Conservation (phyloP, 768 basidiomycete species). For the Kwoniella sp. region DNA sequence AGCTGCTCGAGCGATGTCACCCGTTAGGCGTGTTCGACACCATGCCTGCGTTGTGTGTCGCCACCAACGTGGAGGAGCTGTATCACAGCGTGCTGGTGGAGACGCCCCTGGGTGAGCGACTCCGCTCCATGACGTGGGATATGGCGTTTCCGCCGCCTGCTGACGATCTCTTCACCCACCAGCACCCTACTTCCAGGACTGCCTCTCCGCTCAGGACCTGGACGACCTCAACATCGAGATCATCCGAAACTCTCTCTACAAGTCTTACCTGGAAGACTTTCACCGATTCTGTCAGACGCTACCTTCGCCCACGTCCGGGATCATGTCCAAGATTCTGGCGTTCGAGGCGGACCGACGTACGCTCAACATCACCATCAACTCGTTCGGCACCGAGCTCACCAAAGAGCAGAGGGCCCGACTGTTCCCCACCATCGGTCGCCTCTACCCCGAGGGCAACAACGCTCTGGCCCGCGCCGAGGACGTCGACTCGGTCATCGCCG, state of each 20-base stretch:
- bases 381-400: constrained; percentile 87
- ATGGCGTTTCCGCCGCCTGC: not conserved
- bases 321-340: constrained; percentile 84
- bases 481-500: constrained; percentile 80
- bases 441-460: constrained; percentile 95
- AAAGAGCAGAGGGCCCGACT: constrained; percentile 93
- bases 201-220: constrained; percentile 87
- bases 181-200: constrained; percentile 96
- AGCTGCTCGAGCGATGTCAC: constrained; percentile 92
- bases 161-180: not conserved
- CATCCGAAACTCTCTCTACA: constrained; percentile 98
- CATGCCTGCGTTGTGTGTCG: constrained; percentile 98
- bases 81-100: constrained; percentile 96
- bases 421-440: constrained; percentile 86
- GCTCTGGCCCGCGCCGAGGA: constrained; percentile 90
- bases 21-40: constrained; percentile 96
- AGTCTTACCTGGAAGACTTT: constrained; percentile 97
- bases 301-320: constrained; percentile 78
- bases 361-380: constrained; percentile 99
- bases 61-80: constrained; percentile 96
- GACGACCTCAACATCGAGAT: constrained; percentile 99
- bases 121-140: no score
- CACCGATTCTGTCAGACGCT: constrained; percentile 73
- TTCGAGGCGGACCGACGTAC: constrained; percentile 97
- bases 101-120: constrained; percentile 79